Conservation (phyloP, 108 stramenopile genomes). For the Cyclotella kingstonii region DNA sequence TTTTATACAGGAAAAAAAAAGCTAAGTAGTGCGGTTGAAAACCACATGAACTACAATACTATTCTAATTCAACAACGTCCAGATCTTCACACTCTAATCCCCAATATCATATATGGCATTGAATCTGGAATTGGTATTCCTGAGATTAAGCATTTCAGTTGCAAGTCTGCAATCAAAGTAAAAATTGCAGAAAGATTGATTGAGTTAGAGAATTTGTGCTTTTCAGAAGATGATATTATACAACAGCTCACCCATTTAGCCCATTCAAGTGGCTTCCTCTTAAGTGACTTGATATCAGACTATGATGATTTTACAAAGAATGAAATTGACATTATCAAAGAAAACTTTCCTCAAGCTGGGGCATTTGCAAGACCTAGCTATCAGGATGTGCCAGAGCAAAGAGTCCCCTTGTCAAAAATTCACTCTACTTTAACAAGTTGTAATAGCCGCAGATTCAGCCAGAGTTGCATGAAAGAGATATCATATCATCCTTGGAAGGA, state of each 20-base stretch:
- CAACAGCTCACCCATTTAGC: slow-evolving; percentile 26
- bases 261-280: slow-evolving; percentile 21
- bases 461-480: not conserved
- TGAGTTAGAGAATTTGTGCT: slow-evolving; percentile 12
- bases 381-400: not conserved
- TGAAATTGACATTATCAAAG: slow-evolving; percentile 13
- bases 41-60: slow-evolving; percentile 24
- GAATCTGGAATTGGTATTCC: slow-evolving; percentile 28
- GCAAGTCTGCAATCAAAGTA: slow-evolving; percentile 8
- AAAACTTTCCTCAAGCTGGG: too few relatives aligned
- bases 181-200: slow-evolving; percentile 4
- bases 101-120: slow-evolving; percentile 40
- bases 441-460: not conserved
- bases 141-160: slow-evolving; percentile 4
- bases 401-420: too few relatives aligned
- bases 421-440: too few relatives aligned
- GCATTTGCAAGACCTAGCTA: not conserved
- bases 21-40: slow-evolving; percentile 15
- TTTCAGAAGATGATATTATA: slow-evolving; percentile 14
- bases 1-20: slow-evolving; percentile 54
- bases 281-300: slow-evolving; percentile 16
- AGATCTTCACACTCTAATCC: slow-evolving; percentile 25
- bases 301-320: slow-evolving; percentile 1
- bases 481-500: slow-evolving; percentile 27
- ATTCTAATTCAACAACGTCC: slow-evolving; percentile 38